These are phyloP conservation scores for Penicillium concentricum DNA, from an alignment of 2,329 filamentous ascomycete genomes.

Conservation along the genomic window DNA sequence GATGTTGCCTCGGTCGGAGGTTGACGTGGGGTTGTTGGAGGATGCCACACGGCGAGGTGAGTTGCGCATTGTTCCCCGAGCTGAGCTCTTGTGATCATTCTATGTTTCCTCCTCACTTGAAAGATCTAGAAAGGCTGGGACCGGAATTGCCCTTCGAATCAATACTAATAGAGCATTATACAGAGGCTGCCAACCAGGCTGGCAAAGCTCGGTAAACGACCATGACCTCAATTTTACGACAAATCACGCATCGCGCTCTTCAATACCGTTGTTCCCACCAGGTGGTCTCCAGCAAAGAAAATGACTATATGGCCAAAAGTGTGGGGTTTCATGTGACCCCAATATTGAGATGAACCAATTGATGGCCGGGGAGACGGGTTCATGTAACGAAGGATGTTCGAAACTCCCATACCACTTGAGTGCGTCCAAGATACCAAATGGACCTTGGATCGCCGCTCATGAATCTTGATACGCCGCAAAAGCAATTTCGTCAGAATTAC, in stretches of 20 bases:
- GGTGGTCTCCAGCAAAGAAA: slow-evolving; percentile 11
- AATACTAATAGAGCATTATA: slow-evolving; percentile 11
- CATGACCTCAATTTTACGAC: slow-evolving; percentile 15
- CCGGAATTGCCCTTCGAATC: background rate
- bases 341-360: background rate
- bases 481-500: background rate
- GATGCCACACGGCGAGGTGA: slow-evolving; percentile 85
- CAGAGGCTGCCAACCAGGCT: slow-evolving; percentile 52
- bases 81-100: background rate
- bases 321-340: slow-evolving; percentile 3
- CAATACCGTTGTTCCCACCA: slow-evolving; percentile 15
- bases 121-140: background rate
- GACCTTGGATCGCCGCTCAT: background rate
- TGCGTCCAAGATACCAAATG: background rate
- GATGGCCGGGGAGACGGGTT: background rate
- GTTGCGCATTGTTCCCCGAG: slow-evolving; percentile 13
- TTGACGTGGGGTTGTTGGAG: slow-evolving; percentile 83
- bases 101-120: background rate
- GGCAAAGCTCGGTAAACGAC: slow-evolving; percentile 47
- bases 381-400: background rate
- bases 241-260: slow-evolving; percentile 17
- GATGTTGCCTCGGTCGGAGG: slow-evolving; percentile 75
- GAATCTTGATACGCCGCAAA: background rate
- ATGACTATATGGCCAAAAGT: slow-evolving; percentile 9
- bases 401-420: background rate